phyloP scores from a whole-genome alignment of 2,329 filamentous ascomycete species.

The Rhynchosporium graminicola region DNA sequence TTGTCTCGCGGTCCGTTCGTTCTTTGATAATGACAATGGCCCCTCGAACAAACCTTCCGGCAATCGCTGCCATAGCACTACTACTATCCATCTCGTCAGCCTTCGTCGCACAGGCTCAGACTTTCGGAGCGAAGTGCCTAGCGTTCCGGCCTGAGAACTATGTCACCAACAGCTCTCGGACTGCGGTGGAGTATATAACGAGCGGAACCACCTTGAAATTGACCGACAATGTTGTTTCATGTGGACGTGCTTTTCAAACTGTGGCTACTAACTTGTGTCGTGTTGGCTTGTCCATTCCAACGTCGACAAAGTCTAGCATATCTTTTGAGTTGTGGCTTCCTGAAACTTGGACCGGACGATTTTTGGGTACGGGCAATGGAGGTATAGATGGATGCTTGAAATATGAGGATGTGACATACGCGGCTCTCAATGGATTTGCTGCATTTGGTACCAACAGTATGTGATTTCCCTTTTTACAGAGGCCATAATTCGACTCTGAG shows the following conservation, averaged over 20 bases:
- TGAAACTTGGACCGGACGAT: slow-evolving; percentile 44
- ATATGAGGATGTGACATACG: slow-evolving; percentile 31
- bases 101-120: neutral
- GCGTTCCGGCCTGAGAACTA: slow-evolving; percentile 22
- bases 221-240: slow-evolving; percentile 21
- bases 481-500: no score
- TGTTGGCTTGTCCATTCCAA: slow-evolving; percentile 28
- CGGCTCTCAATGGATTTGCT: slow-evolving; percentile 31
- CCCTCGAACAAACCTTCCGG: neutral
- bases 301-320: slow-evolving; percentile 21
- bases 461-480: neutral
- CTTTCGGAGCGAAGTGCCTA: slow-evolving; percentile 17
- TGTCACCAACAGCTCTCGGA: slow-evolving; percentile 21
- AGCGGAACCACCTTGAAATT: slow-evolving; percentile 18
- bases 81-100: slow-evolving; percentile 2
- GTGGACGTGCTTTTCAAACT: slow-evolving; percentile 23
- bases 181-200: slow-evolving; percentile 18
- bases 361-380: slow-evolving; percentile 43
- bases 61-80: slow-evolving; percentile 6
- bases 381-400: slow-evolving; percentile 34
- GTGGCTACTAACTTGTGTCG: slow-evolving; percentile 28
- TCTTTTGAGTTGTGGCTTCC: slow-evolving; percentile 36
- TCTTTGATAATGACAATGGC: slow-evolving; percentile 1
- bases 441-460: slow-evolving; percentile 30
- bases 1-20: neutral